Evolutionary conservation across 495 filamentous ascomycete genomes (phyloP), one percentile per base, ranked within the genome.

Genomic region (Penicillium lividum): DNA sequence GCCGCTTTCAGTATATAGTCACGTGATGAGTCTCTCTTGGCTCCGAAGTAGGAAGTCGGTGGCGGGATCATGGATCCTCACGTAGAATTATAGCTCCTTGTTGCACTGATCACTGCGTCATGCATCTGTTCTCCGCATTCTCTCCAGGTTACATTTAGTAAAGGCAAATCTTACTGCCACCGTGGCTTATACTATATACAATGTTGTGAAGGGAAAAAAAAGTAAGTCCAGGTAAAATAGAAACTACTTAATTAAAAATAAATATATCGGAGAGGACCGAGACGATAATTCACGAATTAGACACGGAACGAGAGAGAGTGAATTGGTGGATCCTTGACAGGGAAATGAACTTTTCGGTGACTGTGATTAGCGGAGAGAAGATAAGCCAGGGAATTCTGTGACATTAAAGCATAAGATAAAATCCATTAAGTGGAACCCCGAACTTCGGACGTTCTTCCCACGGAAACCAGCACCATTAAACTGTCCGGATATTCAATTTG

Each of bases 401-500:
- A 77, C 73, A 65, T 68, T 61, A 77, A 73, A 60, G 42, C 58
- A 75, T 75, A 68, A 70, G 70, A 67, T 73, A 75, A 76, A 59
- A 67, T 57, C 46, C 15, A 7, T 16, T 7, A 40, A 40, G 51
- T 59, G 61, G 49, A 30, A 53, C 59, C 72, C 73, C 73, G 70
- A 75, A 71, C 43, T 72, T 77, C 73, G 73, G 73, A 65, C 73
- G 45, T 56, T 54, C 62, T 64, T 57, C 56, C 63, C 57, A 61
- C 62, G 55, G 62, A 58, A 63, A 53, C 43, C 52, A 54, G 22
- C 53, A 22, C 18, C 31, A 33, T 7, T 6, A 33, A 40, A 40
- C 38, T 40, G 38, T 16, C 38, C 38, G 38, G 38, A 13, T 52
- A 53, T 43, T 46, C 29, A 25, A 44, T 30, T 29, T 52, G 43